Percentiles rank a stretch among this genome's conserved stretches.
These are phyloP conservation scores for Hyaloperonospora brassicae DNA, from an alignment of 352 stramenopile species.

Conservation along the genomic window DNA sequence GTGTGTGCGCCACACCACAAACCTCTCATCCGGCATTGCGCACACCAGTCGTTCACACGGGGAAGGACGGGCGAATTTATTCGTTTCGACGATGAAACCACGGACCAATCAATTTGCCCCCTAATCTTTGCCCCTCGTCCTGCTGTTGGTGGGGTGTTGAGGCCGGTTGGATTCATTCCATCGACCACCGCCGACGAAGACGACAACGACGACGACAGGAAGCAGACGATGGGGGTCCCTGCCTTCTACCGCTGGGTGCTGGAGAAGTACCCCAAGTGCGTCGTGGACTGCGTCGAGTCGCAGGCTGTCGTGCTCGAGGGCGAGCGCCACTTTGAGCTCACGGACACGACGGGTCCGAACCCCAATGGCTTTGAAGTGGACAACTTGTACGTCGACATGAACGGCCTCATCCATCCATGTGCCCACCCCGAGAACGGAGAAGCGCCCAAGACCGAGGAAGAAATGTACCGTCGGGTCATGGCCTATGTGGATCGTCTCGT, in stretches of 20 bases:
- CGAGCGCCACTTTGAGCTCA: conserved; percentile 72
- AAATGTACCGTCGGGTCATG: conserved; percentile 97
- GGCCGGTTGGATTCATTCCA: too few relatives aligned
- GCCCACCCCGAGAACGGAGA: conserved; percentile 92
- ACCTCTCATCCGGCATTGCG: conserved; percentile 3
- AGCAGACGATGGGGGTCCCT: conserved; percentile 91
- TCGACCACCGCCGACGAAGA: too few relatives aligned
- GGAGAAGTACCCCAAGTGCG: conserved; percentile 98
- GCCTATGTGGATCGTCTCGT: conserved; percentile 96
- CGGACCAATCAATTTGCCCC: conserved; percentile 23
- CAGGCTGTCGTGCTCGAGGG: conserved; percentile 72
- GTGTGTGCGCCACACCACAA: not conserved
- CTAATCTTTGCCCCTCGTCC: conserved; percentile 4
- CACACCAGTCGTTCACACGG: too few relatives aligned
- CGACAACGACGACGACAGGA: too few relatives aligned
- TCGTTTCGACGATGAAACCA: conserved; percentile 6
- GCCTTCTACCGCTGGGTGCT: conserved; percentile 99
- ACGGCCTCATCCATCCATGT: conserved; percentile 99
- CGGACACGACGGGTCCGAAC: conserved; percentile 81
- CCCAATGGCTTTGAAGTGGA: conserved; percentile 93
- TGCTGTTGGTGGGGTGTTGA: too few relatives aligned
- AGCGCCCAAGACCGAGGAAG: conserved; percentile 90
- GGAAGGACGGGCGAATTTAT: too few relatives aligned
- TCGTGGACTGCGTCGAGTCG: conserved; percentile 86
- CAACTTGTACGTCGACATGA: conserved; percentile 99